Percentiles rank a stretch among this genome's conserved stretches.
Conservation (phyloP, 768 basidiomycete genomes). For the Lyophyllum shimeji region DNA sequence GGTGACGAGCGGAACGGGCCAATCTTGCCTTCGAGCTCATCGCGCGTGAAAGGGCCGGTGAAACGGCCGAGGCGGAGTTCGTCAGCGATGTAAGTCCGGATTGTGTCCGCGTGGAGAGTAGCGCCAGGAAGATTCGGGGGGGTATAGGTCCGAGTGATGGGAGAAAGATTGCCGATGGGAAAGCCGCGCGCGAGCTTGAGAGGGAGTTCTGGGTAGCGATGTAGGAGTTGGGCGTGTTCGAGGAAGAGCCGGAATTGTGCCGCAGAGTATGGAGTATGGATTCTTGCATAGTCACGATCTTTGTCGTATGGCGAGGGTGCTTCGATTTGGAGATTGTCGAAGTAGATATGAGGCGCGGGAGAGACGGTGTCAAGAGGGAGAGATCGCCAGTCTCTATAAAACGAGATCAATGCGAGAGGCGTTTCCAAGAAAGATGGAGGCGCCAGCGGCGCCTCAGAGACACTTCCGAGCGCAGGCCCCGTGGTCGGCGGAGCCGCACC, state of each 20-base stretch:
- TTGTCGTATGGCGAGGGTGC: slow-evolving; percentile 5
- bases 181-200: slow-evolving; percentile 2
- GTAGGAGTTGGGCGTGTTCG: not conserved
- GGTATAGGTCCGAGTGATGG: not conserved
- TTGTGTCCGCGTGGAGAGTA: not conserved
- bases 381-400: slow-evolving; percentile 5
- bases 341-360: not conserved
- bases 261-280: slow-evolving; percentile 1
- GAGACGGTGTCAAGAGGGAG: not conserved
- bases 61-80: slow-evolving; percentile 9
- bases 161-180: slow-evolving; percentile 4
- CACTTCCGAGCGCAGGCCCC: slow-evolving; percentile 18
- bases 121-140: not conserved
- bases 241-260: slow-evolving; percentile 3
- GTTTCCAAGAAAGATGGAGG: slow-evolving; percentile 5
- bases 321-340: slow-evolving; percentile 4
- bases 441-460: not conserved
- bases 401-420: slow-evolving; percentile 4
- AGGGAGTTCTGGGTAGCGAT: not conserved
- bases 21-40: slow-evolving; percentile 3
- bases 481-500: slow-evolving; percentile 23
- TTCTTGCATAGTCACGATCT: slow-evolving; percentile 3
- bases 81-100: not conserved
- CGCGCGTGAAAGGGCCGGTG: slow-evolving; percentile 2
- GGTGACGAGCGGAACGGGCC: not conserved